Evolutionary conservation across 2,329 filamentous ascomycete species (phyloP), one percentile per base, ranked within the genome.

Genomic region (Coleophoma cylindrospora): DNA sequence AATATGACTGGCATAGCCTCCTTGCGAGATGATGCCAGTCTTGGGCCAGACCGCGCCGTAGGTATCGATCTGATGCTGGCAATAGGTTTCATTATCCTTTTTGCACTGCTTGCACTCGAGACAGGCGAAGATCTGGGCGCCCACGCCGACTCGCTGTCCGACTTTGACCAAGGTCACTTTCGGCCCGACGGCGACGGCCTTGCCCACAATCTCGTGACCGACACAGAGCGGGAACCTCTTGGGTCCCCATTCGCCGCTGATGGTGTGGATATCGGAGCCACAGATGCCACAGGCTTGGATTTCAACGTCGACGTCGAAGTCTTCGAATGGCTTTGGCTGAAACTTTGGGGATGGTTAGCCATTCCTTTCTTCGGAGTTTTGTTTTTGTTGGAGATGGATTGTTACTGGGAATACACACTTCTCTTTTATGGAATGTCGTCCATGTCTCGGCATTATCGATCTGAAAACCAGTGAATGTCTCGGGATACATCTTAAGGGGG

Each of bases 261-360:
- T 79, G 54, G 81, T 87, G 70, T 87, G 85, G 37, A 86, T 73
- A 60, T 89, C 85, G 54, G 79, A 84, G 59, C 84, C 80, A 66
- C 86, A 89, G 43, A 89, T 36, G 4, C 88, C 87, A 62, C 87
- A 91, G 66, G 80, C 84, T 57, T 91, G 86, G 62, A 95, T 84
- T 74, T 90, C 85, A 69, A 95, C 80, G 64, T 95, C 89, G 61
- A 95, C 81, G 64, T 95, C 89, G 69, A 89, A 78, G 65, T 91
- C 87, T 60, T 85, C 87, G 66, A 94, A 94, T n/a, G 86, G 86
- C 74, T 94, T 92, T 54, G 91, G 82, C 61, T 84, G 79, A 74
- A 52, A 44, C 52, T 54, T 45, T 27, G 37, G 4, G 37, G n/a
- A 17, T 2, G 17, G 21, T 34, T 89, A 90, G 74, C 90, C 32